phyloP scores from a whole-genome alignment of 2,329 filamentous ascomycete genomes.

The Alternaria burnsii region DNA sequence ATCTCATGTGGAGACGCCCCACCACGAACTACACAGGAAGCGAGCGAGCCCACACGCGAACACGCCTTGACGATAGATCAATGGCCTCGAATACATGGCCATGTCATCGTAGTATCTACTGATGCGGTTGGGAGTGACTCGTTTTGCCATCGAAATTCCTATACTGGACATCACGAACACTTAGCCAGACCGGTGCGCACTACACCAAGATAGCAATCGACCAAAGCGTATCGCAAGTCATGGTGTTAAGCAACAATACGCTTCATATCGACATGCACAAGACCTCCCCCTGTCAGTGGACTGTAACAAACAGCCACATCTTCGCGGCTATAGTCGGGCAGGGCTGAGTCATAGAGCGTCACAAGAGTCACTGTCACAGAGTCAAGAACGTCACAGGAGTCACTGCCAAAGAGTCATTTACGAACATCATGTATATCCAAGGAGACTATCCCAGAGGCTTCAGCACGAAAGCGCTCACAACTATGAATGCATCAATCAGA shows the following conservation, averaged over 20 bases:
- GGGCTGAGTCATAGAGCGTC: conserved; percentile 5
- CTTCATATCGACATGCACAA: background rate
- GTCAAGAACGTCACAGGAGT: background rate
- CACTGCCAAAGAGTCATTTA: conserved; percentile 21
- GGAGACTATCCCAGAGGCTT: conserved; percentile 26
- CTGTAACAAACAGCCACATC: background rate
- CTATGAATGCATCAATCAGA: background rate
- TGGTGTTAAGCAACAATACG: background rate
- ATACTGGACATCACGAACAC: background rate
- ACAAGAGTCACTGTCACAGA: conserved; percentile 2
- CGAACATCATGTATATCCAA: conserved; percentile 25
- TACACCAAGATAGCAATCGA: background rate
- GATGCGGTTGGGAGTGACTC: background rate
- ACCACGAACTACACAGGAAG: background rate
- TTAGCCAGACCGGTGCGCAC: background rate
- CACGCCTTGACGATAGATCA: background rate
- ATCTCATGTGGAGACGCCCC: background rate
- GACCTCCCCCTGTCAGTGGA: background rate
- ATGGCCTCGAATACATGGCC: background rate
- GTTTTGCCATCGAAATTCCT: background rate
- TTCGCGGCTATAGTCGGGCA: background rate
- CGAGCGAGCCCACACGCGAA: background rate
- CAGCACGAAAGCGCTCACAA: conserved; percentile 17
- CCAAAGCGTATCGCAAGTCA: background rate
- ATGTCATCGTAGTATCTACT: background rate